A percentile compares a stretch with the other conserved stretches of the same genome.
These are phyloP conservation scores for Stagonosporopsis cucurbitacearum DNA, from an alignment of 2,329 filamentous ascomycete genomes.

Conservation along the genomic window DNA sequence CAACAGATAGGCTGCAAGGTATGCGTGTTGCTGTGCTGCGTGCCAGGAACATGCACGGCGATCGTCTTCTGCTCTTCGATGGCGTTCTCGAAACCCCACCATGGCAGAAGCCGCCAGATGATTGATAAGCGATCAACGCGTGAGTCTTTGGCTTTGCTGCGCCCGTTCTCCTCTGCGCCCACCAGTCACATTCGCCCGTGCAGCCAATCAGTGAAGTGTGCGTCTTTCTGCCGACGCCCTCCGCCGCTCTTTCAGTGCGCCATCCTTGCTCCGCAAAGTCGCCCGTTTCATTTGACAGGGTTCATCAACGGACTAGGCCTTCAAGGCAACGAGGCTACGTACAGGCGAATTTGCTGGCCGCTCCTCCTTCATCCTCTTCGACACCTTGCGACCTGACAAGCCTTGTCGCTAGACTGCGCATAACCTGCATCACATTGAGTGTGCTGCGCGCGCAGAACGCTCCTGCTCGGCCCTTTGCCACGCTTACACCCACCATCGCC, in stretches of 20 bases:
- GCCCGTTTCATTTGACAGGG: constrained; percentile 24
- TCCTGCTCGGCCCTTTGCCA: constrained; percentile 5
- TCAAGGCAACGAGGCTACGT: constrained; percentile 18
- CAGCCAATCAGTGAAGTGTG: constrained; percentile 21
- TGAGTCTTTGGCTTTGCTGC: constrained; percentile 22
- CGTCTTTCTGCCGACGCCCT: constrained; percentile 17
- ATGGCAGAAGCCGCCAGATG: constrained; percentile 17
- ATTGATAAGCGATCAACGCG: constrained; percentile 28
- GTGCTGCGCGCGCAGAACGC: constrained; percentile 15
- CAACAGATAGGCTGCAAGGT: background rate
- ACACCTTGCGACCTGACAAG: constrained; percentile 10
- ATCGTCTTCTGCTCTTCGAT: constrained; percentile 25
- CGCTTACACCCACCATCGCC: background rate
- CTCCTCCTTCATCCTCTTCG: constrained; percentile 21
- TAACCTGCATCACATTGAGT: constrained; percentile 12
- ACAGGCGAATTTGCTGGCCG: constrained; percentile 20
- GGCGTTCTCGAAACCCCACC: constrained; percentile 34
- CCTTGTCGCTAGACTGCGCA: background rate
- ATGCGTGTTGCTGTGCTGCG: constrained; percentile 9
- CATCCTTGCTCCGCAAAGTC: constrained; percentile 25
- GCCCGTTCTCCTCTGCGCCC: constrained; percentile 24
- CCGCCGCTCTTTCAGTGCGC: constrained; percentile 22
- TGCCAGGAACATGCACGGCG: constrained; percentile 27
- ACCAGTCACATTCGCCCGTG: constrained; percentile 15
- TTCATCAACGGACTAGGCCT: constrained; percentile 15